A percentile compares a stretch with the other conserved stretches of the same genome.
These are phyloP conservation scores for Alnus glutinosa DNA, from an alignment of 306 rosid genomes.

Conservation along the genomic window DNA sequence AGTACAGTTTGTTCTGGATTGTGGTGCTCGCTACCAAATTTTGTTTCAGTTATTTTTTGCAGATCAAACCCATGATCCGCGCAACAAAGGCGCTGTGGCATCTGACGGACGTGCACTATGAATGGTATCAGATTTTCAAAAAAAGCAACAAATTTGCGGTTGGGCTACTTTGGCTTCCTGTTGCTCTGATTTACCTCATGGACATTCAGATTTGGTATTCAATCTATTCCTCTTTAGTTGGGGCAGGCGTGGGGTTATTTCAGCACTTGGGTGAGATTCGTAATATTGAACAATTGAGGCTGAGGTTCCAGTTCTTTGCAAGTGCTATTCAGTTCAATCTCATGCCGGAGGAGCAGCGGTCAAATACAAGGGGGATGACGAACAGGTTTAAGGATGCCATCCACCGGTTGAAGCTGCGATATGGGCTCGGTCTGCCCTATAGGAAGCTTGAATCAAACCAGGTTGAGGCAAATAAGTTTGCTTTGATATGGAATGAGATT, in stretches of 20 bases:
- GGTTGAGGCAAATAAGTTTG: slow-evolving; percentile 87
- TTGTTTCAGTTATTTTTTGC: too few relatives aligned
- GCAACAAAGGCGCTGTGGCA: too few relatives aligned
- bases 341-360: slow-evolving; percentile 91
- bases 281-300: slow-evolving; percentile 76
- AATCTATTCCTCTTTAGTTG: slow-evolving; percentile 82
- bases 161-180: slow-evolving; percentile 84
- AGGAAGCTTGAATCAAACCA: slow-evolving; percentile 88
- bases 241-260: slow-evolving; percentile 81
- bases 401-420: slow-evolving; percentile 87
- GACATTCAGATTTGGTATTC: slow-evolving; percentile 96
- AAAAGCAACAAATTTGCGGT: slow-evolving; percentile 65
- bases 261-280: slow-evolving; percentile 96
- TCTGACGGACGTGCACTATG: too few relatives aligned
- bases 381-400: slow-evolving; percentile 86
- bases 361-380: slow-evolving; percentile 75
- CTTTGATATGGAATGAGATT: slow-evolving; percentile 96
- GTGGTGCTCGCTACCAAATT: too few relatives aligned
- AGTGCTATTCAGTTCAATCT: slow-evolving; percentile 94
- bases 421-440: slow-evolving; percentile 90
- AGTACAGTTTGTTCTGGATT: too few relatives aligned
- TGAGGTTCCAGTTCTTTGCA: slow-evolving; percentile 97
- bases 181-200: slow-evolving; percentile 83
- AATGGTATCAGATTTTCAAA: slow-evolving; percentile 46
- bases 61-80: too few relatives aligned